A percentile compares a stretch with the other conserved stretches of the same genome.
phyloP scores from a whole-genome alignment of 306 rosid species.

The Herpetospermum pedunculosum region DNA sequence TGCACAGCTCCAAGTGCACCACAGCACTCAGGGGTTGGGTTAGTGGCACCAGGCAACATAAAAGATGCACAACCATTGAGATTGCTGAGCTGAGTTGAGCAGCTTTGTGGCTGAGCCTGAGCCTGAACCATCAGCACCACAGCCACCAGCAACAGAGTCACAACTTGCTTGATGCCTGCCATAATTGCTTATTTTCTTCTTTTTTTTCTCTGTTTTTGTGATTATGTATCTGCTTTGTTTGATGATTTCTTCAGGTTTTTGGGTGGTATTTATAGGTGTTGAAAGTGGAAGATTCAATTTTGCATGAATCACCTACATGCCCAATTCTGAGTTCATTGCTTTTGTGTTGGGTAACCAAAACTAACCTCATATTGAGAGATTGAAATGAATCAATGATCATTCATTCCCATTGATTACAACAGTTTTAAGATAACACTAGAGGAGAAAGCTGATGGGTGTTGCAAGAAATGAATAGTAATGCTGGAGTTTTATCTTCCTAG shows the following conservation, averaged over 20 bases:
- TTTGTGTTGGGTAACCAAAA: slow-evolving; percentile 8
- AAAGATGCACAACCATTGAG: slow-evolving; percentile 46
- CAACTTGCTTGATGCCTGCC: not conserved
- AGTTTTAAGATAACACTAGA: no score
- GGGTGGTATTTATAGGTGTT: not conserved
- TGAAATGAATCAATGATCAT: no score
- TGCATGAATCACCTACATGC: slow-evolving; percentile 3
- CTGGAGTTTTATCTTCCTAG: no score
- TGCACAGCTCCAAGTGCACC: slow-evolving; percentile 31
- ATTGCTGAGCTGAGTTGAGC: slow-evolving; percentile 29
- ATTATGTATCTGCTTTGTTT: not conserved
- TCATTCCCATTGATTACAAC: not conserved
- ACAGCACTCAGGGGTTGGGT: slow-evolving; percentile 41
- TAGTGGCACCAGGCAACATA: slow-evolving; percentile 44
- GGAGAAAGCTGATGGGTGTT: no score
- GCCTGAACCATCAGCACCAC: slow-evolving; percentile 10
- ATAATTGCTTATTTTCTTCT: not conserved
- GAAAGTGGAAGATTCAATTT: not conserved
- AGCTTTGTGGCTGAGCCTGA: slow-evolving; percentile 34
- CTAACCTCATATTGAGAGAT: not conserved
- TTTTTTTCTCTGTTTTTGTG: not conserved
- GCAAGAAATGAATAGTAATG: no score
- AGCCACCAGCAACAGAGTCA: not conserved
- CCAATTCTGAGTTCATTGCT: not conserved
- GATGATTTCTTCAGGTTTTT: not conserved